Percentiles rank a stretch among this genome's conserved stretches.
phyloP scores from a whole-genome alignment of 139 green algal genomes.

The Pycnococcus provasolii region DNA sequence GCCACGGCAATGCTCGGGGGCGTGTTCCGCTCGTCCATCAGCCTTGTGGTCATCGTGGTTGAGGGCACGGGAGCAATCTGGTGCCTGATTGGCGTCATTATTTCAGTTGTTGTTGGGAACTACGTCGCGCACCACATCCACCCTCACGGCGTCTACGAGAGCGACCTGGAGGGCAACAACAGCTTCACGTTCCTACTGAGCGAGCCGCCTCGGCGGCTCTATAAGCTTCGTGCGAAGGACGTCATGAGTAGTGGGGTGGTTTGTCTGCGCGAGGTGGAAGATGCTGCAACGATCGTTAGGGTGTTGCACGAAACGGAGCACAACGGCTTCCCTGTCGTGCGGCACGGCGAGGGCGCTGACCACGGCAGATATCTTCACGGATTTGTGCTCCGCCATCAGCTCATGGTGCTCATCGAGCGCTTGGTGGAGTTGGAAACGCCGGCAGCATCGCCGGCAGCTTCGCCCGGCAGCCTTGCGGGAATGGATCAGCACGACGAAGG shows the following conservation, averaged over 20 bases:
- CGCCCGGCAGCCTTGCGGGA: too few species aligned
- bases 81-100: constrained; percentile 73
- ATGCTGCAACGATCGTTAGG: constrained; percentile 41
- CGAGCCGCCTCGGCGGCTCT: constrained; percentile 49
- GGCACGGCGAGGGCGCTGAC: not conserved
- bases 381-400: constrained; percentile 68
- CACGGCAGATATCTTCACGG: constrained; percentile 32
- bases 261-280: constrained; percentile 41
- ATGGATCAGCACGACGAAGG: not conserved
- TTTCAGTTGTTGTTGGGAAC: constrained; percentile 67
- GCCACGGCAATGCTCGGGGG: constrained; percentile 66
- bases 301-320: constrained; percentile 54
- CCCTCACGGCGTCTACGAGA: constrained; percentile 76
- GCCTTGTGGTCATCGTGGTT: constrained; percentile 78
- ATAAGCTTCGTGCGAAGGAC: constrained; percentile 54
- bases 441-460: too few species aligned
- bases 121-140: constrained; percentile 64
- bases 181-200: constrained; percentile 61
- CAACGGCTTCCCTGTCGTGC: constrained; percentile 80
- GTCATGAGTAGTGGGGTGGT: constrained; percentile 44
- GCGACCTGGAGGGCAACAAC: constrained; percentile 53
- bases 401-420: constrained; percentile 48
- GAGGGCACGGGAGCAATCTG: constrained; percentile 67
- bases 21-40: constrained; percentile 76
- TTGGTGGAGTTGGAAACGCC: too few species aligned